These are phyloP conservation scores for Pyrenochaeta sp. DNA, from an alignment of 2,329 filamentous ascomycete species.

Conservation along the genomic window DNA sequence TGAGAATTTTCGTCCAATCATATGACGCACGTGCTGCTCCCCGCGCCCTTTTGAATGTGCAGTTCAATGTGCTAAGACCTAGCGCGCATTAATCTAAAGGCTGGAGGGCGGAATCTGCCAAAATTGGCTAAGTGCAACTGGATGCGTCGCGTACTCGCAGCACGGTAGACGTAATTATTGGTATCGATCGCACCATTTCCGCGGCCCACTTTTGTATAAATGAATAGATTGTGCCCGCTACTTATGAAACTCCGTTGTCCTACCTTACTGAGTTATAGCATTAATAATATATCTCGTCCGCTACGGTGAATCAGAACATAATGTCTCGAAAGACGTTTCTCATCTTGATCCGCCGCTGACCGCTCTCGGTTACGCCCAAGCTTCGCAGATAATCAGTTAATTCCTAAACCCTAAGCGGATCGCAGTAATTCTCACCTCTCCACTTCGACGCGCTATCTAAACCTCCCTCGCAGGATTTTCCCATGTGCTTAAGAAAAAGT, in stretches of 20 bases:
- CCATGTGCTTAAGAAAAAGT: conserved; percentile 12
- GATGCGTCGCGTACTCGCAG: neutral
- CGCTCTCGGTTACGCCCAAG: conserved; percentile 13
- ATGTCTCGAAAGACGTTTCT: conserved; percentile 15
- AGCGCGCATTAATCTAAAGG: neutral
- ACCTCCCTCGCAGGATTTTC: conserved; percentile 12
- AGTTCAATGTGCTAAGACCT: neutral
- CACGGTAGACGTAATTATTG: neutral
- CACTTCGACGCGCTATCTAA: no score
- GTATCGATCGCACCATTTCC: neutral
- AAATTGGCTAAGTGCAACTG: neutral
- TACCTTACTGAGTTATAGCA: no score
- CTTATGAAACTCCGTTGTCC: no score
- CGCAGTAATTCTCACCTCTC: no score
- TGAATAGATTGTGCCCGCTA: no score
- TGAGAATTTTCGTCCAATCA: neutral
- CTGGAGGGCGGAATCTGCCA: neutral
- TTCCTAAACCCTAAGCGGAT: no score
- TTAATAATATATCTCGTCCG: no score
- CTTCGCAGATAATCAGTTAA: no score
- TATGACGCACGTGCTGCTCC: neutral
- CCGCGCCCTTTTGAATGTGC: neutral
- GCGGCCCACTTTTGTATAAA: neutral
- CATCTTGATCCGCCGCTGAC: conserved; percentile 18
- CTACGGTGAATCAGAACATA: conserved; percentile 17